Conservation (phyloP, 1,284 basidiomycete species). For the Tremellales sp. region DNA sequence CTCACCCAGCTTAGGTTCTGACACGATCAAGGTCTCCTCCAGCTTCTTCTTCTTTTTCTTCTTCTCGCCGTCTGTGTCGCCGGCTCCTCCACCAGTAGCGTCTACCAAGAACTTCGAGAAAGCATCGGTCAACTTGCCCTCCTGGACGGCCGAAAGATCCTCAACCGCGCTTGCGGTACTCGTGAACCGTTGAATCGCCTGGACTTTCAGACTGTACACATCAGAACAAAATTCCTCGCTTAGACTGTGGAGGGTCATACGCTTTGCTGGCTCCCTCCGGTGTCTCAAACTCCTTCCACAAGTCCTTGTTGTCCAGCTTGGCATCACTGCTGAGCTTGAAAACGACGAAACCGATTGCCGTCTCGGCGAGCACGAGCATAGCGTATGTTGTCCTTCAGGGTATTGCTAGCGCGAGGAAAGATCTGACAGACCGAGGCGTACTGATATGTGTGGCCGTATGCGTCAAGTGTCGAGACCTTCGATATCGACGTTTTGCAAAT, state of each 20-base stretch:
- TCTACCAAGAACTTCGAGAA: conserved; percentile 91
- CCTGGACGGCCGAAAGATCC: conserved; percentile 88
- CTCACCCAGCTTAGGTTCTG: conserved; percentile 86
- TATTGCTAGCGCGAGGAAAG: no score
- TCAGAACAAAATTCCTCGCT: conserved; percentile 3
- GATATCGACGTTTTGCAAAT: no score
- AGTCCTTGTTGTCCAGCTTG: conserved; percentile 77
- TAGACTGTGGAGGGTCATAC: conserved; percentile 40
- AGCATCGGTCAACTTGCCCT: conserved; percentile 86
- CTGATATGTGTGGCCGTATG: no score
- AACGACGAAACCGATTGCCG: conserved; percentile 73
- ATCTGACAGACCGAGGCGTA: no score
- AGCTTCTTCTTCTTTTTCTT: conserved; percentile 66
- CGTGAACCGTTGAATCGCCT: conserved; percentile 92
- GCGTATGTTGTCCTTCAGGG: no score
- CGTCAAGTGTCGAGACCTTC: no score
- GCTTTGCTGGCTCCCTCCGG: conserved; percentile 87
- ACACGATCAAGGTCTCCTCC: conserved; percentile 78
- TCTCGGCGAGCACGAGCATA: conserved; percentile 53
- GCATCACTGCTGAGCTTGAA: conserved; percentile 92
- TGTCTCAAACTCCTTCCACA: conserved; percentile 89
- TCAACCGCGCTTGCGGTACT: conserved; percentile 98
- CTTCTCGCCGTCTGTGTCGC: conserved; percentile 34
- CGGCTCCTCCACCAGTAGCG: conserved; percentile 63
- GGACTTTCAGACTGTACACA: conserved; percentile 76